Conservation (phyloP, 2,329 filamentous ascomycete species). For the Golovinomyces cichoracearum region DNA sequence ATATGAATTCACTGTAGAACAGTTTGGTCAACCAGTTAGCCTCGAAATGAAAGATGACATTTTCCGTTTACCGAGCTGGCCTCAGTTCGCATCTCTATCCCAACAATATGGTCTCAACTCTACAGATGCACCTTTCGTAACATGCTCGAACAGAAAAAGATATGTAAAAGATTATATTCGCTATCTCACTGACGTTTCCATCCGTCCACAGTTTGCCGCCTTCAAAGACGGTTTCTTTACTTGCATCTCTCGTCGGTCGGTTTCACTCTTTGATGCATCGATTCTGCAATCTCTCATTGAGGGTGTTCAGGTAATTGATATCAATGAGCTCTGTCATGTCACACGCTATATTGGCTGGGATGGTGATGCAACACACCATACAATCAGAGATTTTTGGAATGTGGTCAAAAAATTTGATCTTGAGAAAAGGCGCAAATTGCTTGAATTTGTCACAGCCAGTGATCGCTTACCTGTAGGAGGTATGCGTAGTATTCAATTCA, state of each 20-base stretch:
- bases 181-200: conserved; percentile 55
- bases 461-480: conserved; percentile 77
- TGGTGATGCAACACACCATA: conserved; percentile 27
- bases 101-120: conserved; percentile 15
- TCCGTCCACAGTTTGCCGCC: conserved; percentile 51
- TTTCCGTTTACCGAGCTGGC: conserved; percentile 20
- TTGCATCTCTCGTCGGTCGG: conserved; percentile 43
- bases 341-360: conserved; percentile 65
- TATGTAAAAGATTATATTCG: conserved; percentile 68
- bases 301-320: conserved; percentile 56
- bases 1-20: conserved; percentile 53
- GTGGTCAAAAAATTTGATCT: conserved; percentile 43
- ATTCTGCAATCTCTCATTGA: conserved; percentile 58
- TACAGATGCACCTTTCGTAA: conserved; percentile 41
- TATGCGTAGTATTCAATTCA: conserved; percentile 55
- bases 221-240: conserved; percentile 59
- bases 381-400: conserved; percentile 61
- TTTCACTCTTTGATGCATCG: conserved; percentile 39
- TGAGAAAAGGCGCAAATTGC: conserved; percentile 44
- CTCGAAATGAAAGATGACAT: conserved; percentile 23
- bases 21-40: conserved; percentile 30
- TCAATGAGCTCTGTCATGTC: conserved; percentile 42
- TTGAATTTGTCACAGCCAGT: conserved; percentile 88
- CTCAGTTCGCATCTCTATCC: conserved; percentile 21
- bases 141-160: conserved; percentile 46